Percentiles rank a stretch among this genome's conserved stretches.
These are phyloP conservation scores for Neurospora sp. DNA, from an alignment of 495 filamentous ascomycete genomes.

Conservation along the genomic window DNA sequence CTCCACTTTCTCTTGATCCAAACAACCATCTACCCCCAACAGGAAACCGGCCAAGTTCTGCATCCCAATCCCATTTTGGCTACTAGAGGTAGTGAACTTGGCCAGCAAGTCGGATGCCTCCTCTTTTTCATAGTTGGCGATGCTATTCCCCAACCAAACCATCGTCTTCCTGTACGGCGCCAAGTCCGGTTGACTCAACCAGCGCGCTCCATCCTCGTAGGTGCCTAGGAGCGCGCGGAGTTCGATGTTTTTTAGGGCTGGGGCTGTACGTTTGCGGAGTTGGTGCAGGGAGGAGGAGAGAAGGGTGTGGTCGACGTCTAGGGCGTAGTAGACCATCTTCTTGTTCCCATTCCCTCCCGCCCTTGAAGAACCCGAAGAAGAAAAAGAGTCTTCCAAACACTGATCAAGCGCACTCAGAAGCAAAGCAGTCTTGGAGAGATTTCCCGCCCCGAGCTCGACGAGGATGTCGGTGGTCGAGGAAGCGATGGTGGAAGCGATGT, in stretches of 20 bases:
- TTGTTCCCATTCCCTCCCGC: not conserved
- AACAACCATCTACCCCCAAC: constrained; percentile 6
- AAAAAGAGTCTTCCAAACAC: not conserved
- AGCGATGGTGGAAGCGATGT: constrained; percentile 4
- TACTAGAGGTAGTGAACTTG: not conserved
- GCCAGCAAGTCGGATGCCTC: constrained; percentile 1
- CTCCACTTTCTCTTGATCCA: not conserved
- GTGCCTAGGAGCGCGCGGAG: constrained; percentile 5
- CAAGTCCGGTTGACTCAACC: not conserved
- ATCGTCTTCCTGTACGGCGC: constrained; percentile 1
- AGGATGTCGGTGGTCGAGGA: constrained; percentile 1
- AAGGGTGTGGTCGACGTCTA: constrained; percentile 7
- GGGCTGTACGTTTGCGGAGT: not conserved
- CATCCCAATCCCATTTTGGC: not conserved
- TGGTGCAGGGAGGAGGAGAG: not conserved
- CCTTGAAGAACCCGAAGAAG: no score
- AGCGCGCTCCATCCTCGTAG: constrained; percentile 7
- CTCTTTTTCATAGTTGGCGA: constrained; percentile 2
- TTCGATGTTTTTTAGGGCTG: not conserved
- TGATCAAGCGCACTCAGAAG: constrained; percentile 1
- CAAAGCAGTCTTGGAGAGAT: constrained; percentile 6
- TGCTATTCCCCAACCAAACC: constrained; percentile 8
- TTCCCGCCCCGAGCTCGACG: constrained; percentile 8
- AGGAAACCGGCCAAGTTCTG: constrained; percentile 7
- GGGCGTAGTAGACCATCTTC: constrained; percentile 6